Conservation (phyloP, 2,329 filamentous ascomycete genomes). For the Corynespora cassiicola region DNA sequence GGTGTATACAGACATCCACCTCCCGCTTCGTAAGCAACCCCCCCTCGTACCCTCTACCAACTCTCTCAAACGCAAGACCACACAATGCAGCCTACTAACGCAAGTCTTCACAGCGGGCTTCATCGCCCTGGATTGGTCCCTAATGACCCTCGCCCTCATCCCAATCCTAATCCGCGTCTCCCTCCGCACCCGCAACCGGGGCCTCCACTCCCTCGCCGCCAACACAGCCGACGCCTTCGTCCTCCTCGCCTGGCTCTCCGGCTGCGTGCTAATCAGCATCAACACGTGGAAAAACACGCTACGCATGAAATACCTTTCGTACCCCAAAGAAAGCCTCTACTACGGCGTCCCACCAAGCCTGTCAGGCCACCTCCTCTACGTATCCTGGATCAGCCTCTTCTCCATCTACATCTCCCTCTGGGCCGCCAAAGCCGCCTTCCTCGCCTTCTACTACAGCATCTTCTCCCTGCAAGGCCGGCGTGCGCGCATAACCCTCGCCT, state of each 20-base stretch:
- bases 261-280: conserved; percentile 25
- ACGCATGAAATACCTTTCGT: conserved; percentile 27
- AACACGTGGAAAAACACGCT: conserved; percentile 40
- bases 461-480: conserved; percentile 27
- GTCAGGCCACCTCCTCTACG: conserved; percentile 34
- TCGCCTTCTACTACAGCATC: conserved; percentile 39
- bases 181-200: conserved; percentile 23
- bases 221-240: conserved; percentile 31
- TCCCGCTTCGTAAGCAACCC: conserved; percentile 26
- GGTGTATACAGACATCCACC: conserved; percentile 29
- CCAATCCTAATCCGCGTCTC: conserved; percentile 33
- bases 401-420: conserved; percentile 40
- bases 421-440: conserved; percentile 34
- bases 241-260: conserved; percentile 30
- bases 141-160: conserved; percentile 34
- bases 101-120: conserved; percentile 25
- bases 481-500: conserved; percentile 20
- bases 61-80: neutral
- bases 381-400: conserved; percentile 39
- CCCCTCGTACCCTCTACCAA: neutral
- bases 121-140: conserved; percentile 34
- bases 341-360: conserved; percentile 29
- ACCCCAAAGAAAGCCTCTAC: conserved; percentile 19
- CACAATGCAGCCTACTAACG: conserved; percentile 7
- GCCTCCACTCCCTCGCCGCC: conserved; percentile 13